These are phyloP conservation scores for Amniculicola lignicola DNA, from an alignment of 495 filamentous ascomycete species.

Conservation along the genomic window DNA sequence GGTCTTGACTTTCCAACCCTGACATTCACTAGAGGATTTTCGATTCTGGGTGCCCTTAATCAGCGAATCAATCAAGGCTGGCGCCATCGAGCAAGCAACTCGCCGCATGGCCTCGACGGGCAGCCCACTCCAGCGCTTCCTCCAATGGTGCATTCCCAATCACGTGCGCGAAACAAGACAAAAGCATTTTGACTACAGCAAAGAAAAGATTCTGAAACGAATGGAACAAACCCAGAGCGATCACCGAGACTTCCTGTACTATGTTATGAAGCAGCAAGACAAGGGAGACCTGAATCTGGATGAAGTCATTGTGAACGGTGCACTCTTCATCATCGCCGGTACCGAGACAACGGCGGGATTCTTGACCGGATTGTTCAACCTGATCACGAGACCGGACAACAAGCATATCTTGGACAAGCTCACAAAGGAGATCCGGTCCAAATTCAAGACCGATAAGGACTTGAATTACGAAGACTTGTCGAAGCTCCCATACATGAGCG, in stretches of 20 bases:
- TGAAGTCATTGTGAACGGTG: constrained; percentile 26
- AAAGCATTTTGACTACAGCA: constrained; percentile 20
- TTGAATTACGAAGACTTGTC: constrained; percentile 10
- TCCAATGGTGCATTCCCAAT: constrained; percentile 25
- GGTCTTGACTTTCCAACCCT: neutral
- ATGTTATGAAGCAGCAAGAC: constrained; percentile 27
- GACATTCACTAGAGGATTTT: constrained; percentile 14
- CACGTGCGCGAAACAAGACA: constrained; percentile 5
- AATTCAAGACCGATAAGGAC: constrained; percentile 15
- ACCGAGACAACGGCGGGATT: constrained; percentile 26
- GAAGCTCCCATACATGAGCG: constrained; percentile 21
- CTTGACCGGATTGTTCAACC: constrained; percentile 8
- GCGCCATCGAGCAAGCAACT: constrained; percentile 27
- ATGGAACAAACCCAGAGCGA: constrained; percentile 18
- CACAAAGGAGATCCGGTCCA: constrained; percentile 7
- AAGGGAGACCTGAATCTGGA: constrained; percentile 19
- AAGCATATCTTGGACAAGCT: constrained; percentile 16
- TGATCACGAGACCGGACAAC: constrained; percentile 10
- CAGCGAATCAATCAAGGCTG: constrained; percentile 25
- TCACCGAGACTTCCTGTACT: constrained; percentile 24
- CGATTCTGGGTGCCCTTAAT: constrained; percentile 23
- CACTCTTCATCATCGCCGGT: constrained; percentile 28
- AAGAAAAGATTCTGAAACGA: constrained; percentile 25
- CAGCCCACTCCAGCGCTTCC: constrained; percentile 27
- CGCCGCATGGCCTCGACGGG: constrained; percentile 33